phyloP scores from a whole-genome alignment of 2,329 filamentous ascomycete genomes.

The Exophiala lecanii-corni region DNA sequence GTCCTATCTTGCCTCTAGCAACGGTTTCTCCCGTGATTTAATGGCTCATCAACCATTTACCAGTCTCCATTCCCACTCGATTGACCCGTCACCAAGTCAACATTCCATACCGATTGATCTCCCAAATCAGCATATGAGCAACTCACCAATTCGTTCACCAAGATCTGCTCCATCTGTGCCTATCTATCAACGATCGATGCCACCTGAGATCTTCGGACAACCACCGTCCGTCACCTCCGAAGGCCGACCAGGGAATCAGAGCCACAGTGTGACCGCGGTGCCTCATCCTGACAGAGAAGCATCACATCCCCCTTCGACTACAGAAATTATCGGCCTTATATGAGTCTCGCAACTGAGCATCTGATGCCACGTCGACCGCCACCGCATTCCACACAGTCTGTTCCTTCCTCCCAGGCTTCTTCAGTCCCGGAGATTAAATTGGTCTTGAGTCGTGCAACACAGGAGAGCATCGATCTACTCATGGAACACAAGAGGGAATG shows the following conservation, averaged over 20 bases:
- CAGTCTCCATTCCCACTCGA: neutral
- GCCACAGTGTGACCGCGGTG: no score
- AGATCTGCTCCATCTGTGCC: neutral
- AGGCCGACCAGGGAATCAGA: no score
- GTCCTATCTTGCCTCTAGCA: conserved; percentile 13
- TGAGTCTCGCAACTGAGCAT: neutral
- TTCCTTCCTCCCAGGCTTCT: conserved; percentile 3
- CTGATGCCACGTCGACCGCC: neutral
- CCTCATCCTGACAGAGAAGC: neutral
- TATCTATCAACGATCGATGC: neutral
- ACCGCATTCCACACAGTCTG: conserved; percentile 1
- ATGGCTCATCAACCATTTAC: neutral
- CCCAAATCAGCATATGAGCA: neutral
- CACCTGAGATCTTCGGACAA: neutral
- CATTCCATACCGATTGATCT: neutral
- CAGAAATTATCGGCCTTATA: neutral
- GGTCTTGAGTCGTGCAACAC: conserved; percentile 17
- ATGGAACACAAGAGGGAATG: conserved; percentile 24
- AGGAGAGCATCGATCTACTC: conserved; percentile 15
- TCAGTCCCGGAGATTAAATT: conserved; percentile 7
- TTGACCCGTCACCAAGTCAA: neutral
- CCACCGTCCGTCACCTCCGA: neutral
- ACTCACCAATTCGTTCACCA: neutral
- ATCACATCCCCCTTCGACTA: neutral
- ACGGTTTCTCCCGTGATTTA: conserved; percentile 14